A percentile compares a stretch with the other conserved stretches of the same genome.
Conservation (phyloP, 2,329 filamentous ascomycete genomes). For the Xylaria sp. region DNA sequence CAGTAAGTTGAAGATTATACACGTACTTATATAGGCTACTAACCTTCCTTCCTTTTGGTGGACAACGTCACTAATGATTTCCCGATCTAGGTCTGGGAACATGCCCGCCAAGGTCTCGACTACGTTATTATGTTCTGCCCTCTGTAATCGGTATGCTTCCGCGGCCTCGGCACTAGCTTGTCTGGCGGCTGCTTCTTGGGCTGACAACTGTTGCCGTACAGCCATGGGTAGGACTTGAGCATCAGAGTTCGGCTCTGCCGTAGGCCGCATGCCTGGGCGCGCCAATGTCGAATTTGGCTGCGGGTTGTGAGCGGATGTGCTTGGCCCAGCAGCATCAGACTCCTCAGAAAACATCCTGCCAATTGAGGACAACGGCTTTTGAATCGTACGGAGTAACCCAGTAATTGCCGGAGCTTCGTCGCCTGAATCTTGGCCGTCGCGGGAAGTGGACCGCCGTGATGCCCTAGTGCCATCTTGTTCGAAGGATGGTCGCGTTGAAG, state of each 20-base stretch:
- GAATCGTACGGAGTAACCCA: conserved; percentile 88
- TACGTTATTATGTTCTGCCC: conserved; percentile 87
- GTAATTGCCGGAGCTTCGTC: conserved; percentile 86
- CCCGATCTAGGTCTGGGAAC: conserved; percentile 95
- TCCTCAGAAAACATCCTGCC: conserved; percentile 91
- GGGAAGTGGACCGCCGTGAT: conserved; percentile 66
- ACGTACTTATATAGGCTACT: conserved; percentile 52
- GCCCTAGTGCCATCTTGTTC: conserved; percentile 54
- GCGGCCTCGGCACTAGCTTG: conserved; percentile 92
- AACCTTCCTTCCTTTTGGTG: conserved; percentile 93
- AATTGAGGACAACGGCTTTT: conserved; percentile 89
- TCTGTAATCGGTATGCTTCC: conserved; percentile 84
- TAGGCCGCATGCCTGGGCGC: conserved; percentile 47
- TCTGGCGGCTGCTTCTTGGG: conserved; percentile 87
- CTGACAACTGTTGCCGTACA: conserved; percentile 65
- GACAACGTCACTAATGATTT: conserved; percentile 96
- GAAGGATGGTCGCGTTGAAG: conserved; percentile 57
- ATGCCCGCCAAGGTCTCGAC: conserved; percentile 95
- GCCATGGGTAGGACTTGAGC: conserved; percentile 50
- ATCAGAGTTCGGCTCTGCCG: conserved; percentile 51
- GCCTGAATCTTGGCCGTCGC: conserved; percentile 61
- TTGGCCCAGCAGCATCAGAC: conserved; percentile 56
- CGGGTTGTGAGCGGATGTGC: conserved; percentile 53
- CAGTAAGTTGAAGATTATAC: conserved; percentile 32
- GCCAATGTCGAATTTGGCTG: conserved; percentile 51